Percentiles rank a stretch among this genome's conserved stretches.
Conservation (phyloP, 371 early-diverging fungal species). For the Mortierella sp. region DNA sequence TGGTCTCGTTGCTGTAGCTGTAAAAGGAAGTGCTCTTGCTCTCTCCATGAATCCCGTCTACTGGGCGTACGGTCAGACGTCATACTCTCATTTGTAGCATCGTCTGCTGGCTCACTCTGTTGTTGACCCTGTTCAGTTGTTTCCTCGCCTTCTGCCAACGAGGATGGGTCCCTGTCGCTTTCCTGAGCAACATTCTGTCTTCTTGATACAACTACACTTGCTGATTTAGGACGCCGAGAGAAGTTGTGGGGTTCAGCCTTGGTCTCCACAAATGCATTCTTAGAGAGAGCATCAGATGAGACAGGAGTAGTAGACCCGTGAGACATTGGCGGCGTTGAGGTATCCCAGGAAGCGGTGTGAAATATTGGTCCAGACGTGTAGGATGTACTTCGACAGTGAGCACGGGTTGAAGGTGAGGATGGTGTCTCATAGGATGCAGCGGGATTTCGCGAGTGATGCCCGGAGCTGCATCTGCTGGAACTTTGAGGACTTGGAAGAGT, state of each 20-base stretch:
- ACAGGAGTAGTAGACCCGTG: too few species aligned
- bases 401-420: slow-evolving; percentile 28
- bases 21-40: slow-evolving; percentile 45
- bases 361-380: slow-evolving; percentile 49
- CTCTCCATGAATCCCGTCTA: slow-evolving; percentile 46
- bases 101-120: too few species aligned
- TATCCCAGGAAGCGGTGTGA: neutral
- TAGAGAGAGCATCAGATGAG: too few species aligned
- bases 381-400: slow-evolving; percentile 38
- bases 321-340: too few species aligned
- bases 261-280: too few species aligned
- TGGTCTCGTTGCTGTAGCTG: slow-evolving; percentile 47
- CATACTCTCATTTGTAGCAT: neutral
- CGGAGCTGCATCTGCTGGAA: slow-evolving; percentile 41
- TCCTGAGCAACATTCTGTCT: too few species aligned
- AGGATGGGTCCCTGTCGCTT: too few species aligned
- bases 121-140: too few species aligned
- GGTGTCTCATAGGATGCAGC: slow-evolving; percentile 30
- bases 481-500: slow-evolving; percentile 41
- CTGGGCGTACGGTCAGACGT: slow-evolving; percentile 3
- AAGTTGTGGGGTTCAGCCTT: too few species aligned
- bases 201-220: too few species aligned
- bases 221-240: too few species aligned
- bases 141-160: too few species aligned
- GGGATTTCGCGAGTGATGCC: slow-evolving; percentile 34